phyloP scores from a whole-genome alignment of 768 basidiomycete species.

The Boletus sp. region DNA sequence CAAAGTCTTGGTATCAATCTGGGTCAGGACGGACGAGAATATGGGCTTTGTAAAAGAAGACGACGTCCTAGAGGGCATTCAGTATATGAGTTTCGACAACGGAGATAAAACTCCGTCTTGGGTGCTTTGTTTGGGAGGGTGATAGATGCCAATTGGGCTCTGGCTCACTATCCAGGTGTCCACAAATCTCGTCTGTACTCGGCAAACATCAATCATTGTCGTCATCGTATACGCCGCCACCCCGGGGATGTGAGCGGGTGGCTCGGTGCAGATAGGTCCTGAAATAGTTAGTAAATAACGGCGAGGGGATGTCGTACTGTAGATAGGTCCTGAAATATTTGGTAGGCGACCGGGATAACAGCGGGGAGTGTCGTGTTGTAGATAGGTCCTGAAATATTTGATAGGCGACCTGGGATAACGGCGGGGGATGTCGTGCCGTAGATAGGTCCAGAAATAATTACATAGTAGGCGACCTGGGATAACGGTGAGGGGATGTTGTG shows the following conservation, averaged over 20 bases:
- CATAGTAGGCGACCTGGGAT: no score
- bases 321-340: no score
- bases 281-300: no score
- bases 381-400: no score
- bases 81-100: not conserved
- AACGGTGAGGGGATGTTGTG: no score
- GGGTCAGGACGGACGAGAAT: constrained; percentile 68
- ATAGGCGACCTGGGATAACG: no score
- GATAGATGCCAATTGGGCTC: constrained; percentile 80
- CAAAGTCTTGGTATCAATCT: constrained; percentile 66
- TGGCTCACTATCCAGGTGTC: constrained; percentile 93
- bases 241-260: constrained; percentile 32
- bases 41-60: constrained; percentile 94
- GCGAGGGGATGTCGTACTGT: no score
- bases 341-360: no score
- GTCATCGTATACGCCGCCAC: constrained; percentile 93
- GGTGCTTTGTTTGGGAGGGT: constrained; percentile 41
- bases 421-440: no score
- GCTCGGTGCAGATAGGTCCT: no score
- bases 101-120: constrained; percentile 32
- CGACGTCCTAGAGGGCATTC: constrained; percentile 47
- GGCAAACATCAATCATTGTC: constrained; percentile 77
- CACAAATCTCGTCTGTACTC: constrained; percentile 47
- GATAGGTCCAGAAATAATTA: no score
- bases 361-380: no score